Conservation (phyloP, 2,329 filamentous ascomycete genomes). For the Cercospora beticola region DNA sequence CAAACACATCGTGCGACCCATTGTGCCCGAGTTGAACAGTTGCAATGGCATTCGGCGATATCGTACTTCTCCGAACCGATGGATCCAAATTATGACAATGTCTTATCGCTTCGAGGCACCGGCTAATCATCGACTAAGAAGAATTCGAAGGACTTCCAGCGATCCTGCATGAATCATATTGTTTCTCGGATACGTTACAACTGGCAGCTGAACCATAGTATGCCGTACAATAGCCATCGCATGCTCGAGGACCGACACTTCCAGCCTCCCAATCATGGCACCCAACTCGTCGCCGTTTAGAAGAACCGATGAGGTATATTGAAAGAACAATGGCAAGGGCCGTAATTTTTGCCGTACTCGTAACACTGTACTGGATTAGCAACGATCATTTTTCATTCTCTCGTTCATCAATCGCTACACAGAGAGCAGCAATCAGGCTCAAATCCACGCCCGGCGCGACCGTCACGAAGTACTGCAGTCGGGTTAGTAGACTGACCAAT, state of each 20-base stretch:
- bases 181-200: neutral
- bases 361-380: neutral
- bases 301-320: neutral
- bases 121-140: neutral
- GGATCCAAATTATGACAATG: neutral
- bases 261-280: neutral
- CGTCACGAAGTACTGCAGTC: conserved; percentile 55
- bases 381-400: conserved; percentile 48
- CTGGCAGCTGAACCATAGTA: neutral
- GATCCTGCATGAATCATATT: neutral
- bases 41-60: neutral
- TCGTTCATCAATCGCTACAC: conserved; percentile 67
- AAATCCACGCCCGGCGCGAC: conserved; percentile 67
- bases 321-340: neutral
- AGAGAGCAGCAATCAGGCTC: conserved; percentile 64
- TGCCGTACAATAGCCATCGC: neutral
- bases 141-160: neutral
- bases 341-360: neutral
- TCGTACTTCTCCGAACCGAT: neutral
- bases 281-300: neutral
- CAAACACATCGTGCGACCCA: neutral
- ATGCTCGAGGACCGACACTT: neutral
- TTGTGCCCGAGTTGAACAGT: neutral
- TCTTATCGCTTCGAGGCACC: neutral
- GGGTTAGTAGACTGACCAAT: conserved; percentile 7